Percentiles rank a stretch among this genome's conserved stretches.
Evolutionary conservation across 352 stramenopile species (phyloP).

Genomic region (Globisporangium ultimum): DNA sequence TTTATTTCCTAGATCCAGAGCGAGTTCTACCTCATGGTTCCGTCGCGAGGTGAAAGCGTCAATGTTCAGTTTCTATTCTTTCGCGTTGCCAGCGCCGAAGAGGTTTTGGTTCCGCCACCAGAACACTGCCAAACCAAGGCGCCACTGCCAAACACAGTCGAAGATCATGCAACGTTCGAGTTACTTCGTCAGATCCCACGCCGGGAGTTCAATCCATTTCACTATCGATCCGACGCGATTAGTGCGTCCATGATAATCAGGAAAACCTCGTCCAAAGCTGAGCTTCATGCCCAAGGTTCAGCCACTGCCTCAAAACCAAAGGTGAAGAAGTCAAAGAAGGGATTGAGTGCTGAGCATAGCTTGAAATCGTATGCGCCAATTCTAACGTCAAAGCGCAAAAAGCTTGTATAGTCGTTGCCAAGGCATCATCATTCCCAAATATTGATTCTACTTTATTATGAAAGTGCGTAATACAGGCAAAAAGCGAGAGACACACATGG

Average conservation of each 20-base stretch:
- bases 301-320: background rate
- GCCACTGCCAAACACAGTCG: background rate
- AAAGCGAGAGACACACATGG: conserved; percentile 6
- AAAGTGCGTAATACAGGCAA: conserved; percentile 3
- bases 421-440: conserved; percentile 9
- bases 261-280: background rate
- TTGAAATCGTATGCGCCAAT: conserved; percentile 1
- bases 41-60: background rate
- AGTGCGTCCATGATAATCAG: background rate
- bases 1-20: conserved; percentile 1
- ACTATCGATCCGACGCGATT: conserved; percentile 17
- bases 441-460: conserved; percentile 12
- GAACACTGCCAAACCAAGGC: background rate
- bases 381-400: conserved; percentile 17
- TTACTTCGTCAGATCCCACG: conserved; percentile 11
- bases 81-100: conserved; percentile 29
- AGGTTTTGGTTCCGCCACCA: conserved; percentile 22
- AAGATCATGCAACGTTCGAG: conserved; percentile 4
- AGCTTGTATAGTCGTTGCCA: conserved; percentile 8
- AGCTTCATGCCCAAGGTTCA: background rate
- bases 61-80: conserved; percentile 23
- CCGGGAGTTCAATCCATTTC: conserved; percentile 32
- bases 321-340: background rate
- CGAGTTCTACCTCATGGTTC: conserved; percentile 21
- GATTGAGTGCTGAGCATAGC: background rate